These are phyloP conservation scores for Colletotrichum siamense DNA, from an alignment of 2,329 filamentous ascomycete species.

Conservation along the genomic window DNA sequence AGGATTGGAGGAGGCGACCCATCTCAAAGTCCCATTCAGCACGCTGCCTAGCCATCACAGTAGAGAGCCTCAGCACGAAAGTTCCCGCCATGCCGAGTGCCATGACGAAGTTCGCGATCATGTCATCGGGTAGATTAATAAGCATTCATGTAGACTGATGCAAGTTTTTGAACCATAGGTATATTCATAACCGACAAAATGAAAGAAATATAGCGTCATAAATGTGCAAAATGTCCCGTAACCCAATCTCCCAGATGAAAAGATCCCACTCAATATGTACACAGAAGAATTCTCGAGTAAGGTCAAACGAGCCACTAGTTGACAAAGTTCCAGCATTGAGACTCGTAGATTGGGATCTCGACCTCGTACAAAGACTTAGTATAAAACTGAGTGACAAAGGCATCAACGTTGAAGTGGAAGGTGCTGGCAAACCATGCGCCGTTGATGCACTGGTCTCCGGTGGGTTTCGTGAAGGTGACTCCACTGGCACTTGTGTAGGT, in stretches of 20 bases:
- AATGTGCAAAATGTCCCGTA: background rate
- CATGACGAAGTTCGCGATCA: background rate
- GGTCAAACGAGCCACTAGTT: background rate
- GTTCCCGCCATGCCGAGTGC: background rate
- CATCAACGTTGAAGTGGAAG: slow-evolving; percentile 15
- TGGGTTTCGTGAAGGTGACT: slow-evolving; percentile 3
- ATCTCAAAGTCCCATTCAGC: background rate
- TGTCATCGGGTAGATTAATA: background rate
- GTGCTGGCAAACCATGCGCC: slow-evolving; percentile 24
- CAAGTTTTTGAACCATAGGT: background rate
- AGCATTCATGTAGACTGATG: background rate
- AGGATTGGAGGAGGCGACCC: background rate
- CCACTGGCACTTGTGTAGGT: slow-evolving; percentile 8
- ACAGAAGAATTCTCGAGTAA: background rate
- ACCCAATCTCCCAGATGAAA: background rate
- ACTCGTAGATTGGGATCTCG: slow-evolving; percentile 18
- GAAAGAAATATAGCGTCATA: background rate
- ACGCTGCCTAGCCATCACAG: background rate
- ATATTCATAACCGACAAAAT: background rate
- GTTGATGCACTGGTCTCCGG: slow-evolving; percentile 8
- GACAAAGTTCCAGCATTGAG: slow-evolving; percentile 21
- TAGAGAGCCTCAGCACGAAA: background rate
- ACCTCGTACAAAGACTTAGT: slow-evolving; percentile 17
- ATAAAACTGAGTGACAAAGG: slow-evolving; percentile 18
- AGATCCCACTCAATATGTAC: background rate